Evolutionary conservation across 2,329 filamentous ascomycete species (phyloP).

Genomic region (Ophiostoma sp.): DNA sequence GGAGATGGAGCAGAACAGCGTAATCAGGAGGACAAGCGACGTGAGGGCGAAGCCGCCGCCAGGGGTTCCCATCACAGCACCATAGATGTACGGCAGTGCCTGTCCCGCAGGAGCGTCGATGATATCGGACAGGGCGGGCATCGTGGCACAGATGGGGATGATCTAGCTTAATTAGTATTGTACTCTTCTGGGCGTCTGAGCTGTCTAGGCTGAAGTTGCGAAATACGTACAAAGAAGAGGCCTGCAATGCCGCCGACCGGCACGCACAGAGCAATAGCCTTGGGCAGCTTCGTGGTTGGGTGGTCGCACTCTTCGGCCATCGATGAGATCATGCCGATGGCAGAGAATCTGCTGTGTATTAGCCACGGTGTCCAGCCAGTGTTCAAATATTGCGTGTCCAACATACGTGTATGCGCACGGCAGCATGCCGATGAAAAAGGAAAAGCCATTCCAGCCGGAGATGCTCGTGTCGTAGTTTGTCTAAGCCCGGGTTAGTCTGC

Average conservation of each 20-base stretch:
- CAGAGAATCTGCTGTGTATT: conserved; percentile 13
- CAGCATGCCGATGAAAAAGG: conserved; percentile 23
- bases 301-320: conserved; percentile 24
- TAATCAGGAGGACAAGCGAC: conserved; percentile 40
- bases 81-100: conserved; percentile 43
- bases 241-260: conserved; percentile 21
- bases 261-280: conserved; percentile 19
- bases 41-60: conserved; percentile 40
- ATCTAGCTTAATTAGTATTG: conserved; percentile 27
- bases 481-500: neutral
- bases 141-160: conserved; percentile 47
- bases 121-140: conserved; percentile 43
- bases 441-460: conserved; percentile 41
- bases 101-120: conserved; percentile 39
- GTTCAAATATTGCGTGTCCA: neutral
- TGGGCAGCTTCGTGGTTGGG: conserved; percentile 20
- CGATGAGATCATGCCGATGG: conserved; percentile 23
- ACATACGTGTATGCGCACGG: conserved; percentile 20
- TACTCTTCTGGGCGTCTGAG: neutral
- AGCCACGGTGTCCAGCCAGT: neutral
- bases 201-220: neutral
- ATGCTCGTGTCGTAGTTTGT: conserved; percentile 18
- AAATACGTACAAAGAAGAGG: conserved; percentile 16
- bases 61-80: conserved; percentile 38
- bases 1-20: conserved; percentile 38